phyloP scores from a whole-genome alignment of 1,284 basidiomycete genomes.

The Naganishia liquefaciens region DNA sequence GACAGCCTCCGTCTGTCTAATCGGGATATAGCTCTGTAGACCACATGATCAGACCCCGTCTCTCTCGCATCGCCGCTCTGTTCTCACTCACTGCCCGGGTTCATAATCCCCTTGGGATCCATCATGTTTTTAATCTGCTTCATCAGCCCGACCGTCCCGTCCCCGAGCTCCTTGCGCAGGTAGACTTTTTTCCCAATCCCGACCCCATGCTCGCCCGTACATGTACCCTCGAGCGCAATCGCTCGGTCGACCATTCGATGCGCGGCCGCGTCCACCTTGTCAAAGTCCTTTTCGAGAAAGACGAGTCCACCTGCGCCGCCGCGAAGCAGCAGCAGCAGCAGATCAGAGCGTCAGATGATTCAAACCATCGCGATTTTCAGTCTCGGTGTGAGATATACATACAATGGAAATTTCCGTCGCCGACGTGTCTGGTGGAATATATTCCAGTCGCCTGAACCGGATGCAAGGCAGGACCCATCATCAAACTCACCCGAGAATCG shows the following conservation, averaged over 20 bases:
- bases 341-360: not conserved
- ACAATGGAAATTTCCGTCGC: slow-evolving; percentile 66
- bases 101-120: slow-evolving; percentile 74
- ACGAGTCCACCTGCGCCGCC: slow-evolving; percentile 25
- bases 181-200: slow-evolving; percentile 71
- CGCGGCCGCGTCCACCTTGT: slow-evolving; percentile 53
- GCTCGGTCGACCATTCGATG: slow-evolving; percentile 57
- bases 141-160: slow-evolving; percentile 76
- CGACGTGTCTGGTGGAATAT: slow-evolving; percentile 70
- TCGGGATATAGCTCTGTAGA: slow-evolving; percentile 7
- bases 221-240: slow-evolving; percentile 56
- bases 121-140: slow-evolving; percentile 69
- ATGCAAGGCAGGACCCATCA: not conserved
- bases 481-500: slow-evolving; percentile 50
- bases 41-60: not conserved
- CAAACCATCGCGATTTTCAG: not conserved
- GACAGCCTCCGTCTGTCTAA: not conserved
- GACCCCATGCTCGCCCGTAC: slow-evolving; percentile 75
- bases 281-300: slow-evolving; percentile 42
- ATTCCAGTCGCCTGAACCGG: not conserved
- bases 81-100: slow-evolving; percentile 62
- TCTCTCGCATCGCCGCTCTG: not conserved
- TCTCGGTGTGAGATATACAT: slow-evolving; percentile 24
- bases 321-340: slow-evolving; percentile 45
- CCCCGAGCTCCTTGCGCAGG: slow-evolving; percentile 71